Evolutionary conservation across 306 rosid genomes (phyloP), one percentile per base, ranked within the genome.

Genomic region (Crotalaria pallida): DNA sequence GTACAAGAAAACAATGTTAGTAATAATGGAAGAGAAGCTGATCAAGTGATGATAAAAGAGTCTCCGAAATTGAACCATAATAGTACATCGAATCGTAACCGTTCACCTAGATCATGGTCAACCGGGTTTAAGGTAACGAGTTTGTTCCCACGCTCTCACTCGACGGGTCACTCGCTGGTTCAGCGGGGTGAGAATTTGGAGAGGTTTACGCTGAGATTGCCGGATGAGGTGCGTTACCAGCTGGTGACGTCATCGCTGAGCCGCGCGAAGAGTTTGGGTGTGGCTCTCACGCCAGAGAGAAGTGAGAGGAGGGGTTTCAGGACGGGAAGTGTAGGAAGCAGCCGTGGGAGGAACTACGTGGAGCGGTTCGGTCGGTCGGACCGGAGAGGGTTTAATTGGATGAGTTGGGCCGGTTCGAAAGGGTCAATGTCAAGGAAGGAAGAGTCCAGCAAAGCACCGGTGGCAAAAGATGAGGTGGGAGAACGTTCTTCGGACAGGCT

Each of bases 161-260:
- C 96, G 2, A 90, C 92, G 10, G 95, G 95, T 3, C 89, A 84
- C 75, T 77, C 84, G 33, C 11, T 81, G 60, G 83, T 84, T 26
- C 84, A 68, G 19, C 81, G 77, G 0, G 82, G 86, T 0, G 87
- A 80, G 69, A 78, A 79, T 21, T 12, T 40, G 1, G 97, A 94
- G 70, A 78, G 93, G 67, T 94, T 81, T 40, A 91, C 99, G 1
- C 58, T 94, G 21, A 77, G 87, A 48, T 74, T 94, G 17, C 96
- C 97, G n/a, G 86, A 84, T 36, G 91, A 84, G 21, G 92, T 86
- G 13, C 64, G 96, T 51, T 86, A 34, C 67, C 89, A 75, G 81
- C 62, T 94, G 1, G 24, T 94, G 73, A 88, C 45, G 59, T 71
- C 88, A 6, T 73, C 82, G 9, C 44, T 86, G 50, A 78, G 33